Base-by-base conservation (phyloP, 1,139 yeast genomes). In the Saccharomyces hybrid region DNA sequence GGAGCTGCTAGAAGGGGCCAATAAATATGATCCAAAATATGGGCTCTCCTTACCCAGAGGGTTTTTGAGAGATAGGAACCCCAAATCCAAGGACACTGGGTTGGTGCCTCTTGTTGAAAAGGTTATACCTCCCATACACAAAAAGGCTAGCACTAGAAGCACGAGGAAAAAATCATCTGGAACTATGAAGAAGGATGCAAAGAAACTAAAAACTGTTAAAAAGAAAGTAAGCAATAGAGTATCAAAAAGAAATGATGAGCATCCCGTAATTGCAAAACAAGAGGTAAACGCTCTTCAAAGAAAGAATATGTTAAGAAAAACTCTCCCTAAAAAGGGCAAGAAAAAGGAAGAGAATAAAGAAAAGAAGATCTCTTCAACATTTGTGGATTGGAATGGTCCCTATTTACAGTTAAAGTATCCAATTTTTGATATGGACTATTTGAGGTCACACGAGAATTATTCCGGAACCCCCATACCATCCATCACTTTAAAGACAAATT, bases 11-110 rank as follows among this genome's bases (percentile, higher is more conserved):
- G 70, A 70, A 19, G 75, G 71, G 55, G 71, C 74, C 0, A 71
- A 62, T 49, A 73, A 73, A 69, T 74, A 71, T 54, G 65, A 69
- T 31, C 67, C 74, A 4, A 62, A 63, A n/a, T 64, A 64, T 44
- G 71, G 64, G 28, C 64, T 57, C 52, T 48, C 58, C n/a, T 53
- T 64, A 51, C 68, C 71, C 11, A 48, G 59, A 21, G 54, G 60
- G 4, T 64, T 62, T 49, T 50, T 62, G 38, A 59, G 63, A 38
- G 44, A 38, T 38, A 38, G 44, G 19, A 38, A 16, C 24, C 5
- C 24, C 12, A 38, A 38, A 16, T 9, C 6, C 11, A 38, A 38
- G 12, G 44, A 38, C 5, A 38, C 9, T 16, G 24, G 44, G 12
- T 38, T 38, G n/a, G 12, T 16, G 16, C 44, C 44, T 5, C 44